Base-by-base conservation (phyloP, 2,329 filamentous ascomycete species). In the Colletotrichum orchidophilum region DNA sequence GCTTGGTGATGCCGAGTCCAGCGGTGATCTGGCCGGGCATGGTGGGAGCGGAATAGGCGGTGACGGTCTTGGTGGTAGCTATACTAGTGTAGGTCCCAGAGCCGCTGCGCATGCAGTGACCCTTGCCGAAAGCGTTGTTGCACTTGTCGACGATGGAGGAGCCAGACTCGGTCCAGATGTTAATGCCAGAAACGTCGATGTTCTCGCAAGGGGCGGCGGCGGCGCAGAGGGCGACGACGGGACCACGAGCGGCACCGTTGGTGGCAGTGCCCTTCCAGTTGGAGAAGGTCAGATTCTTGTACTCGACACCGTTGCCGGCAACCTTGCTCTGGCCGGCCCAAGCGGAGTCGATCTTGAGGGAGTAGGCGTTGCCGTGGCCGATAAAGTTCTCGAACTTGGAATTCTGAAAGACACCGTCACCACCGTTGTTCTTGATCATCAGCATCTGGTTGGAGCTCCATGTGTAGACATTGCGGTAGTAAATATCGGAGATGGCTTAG, bases 381-480 rank as follows among this genome's bases (percentile, higher is more conserved):
- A 88, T 87, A 78, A 90, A 91, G 80, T 90, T 89, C 74, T 87
- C 84, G 50, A 90, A 83, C 1, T 83, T 75, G 15, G 83, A 80
- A 73, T 90, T 84, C 52, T 82, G 82, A 5, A 90, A 84, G 2
- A 80, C 83, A 26, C 88, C 89, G 67, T 77, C 83, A 46, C 89
- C 89, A 52, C 89, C 89, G 74, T 89, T 87, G 63, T 84, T 86
- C 78, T 91, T 91, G 81, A 91, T 85, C 87, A 89, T 88, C 78
- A 86, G 85, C 88, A 90, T 90, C 75, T 91, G 87, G 81, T 91
- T 91, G 11, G 85, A 86, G n/a, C 83, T 81, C 79, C 83, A 85
- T 33, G 88, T 90, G 80, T 90, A 90, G 72, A 90, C 76, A 75
- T 90, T 88, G 74, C 81, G 80, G 80, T 90, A 90, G 31, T 80